A percentile compares a stretch with the other conserved stretches of the same genome.
These are phyloP conservation scores for Venturia oleaginea DNA, from an alignment of 2,329 filamentous ascomycete genomes.

Conservation along the genomic window DNA sequence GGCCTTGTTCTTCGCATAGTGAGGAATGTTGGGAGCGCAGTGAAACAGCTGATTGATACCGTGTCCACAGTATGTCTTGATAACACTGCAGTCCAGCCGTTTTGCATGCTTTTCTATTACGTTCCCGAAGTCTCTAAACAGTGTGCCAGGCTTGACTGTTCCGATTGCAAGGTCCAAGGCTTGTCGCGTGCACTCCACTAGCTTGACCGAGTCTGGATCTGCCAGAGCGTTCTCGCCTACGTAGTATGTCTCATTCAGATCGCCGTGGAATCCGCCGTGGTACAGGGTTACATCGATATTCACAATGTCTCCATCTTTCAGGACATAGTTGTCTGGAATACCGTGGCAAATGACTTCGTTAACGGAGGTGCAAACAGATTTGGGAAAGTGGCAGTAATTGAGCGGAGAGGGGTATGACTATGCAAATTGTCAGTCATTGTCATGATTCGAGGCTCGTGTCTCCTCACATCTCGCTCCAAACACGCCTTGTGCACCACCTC, in stretches of 20 bases:
- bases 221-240: conserved; percentile 79
- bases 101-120: conserved; percentile 95
- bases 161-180: conserved; percentile 87
- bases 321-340: conserved; percentile 80
- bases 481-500: conserved; percentile 92
- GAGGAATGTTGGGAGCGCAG: conserved; percentile 84
- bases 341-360: conserved; percentile 99
- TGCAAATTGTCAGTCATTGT: background rate
- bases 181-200: conserved; percentile 83
- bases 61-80: conserved; percentile 93
- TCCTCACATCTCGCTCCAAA: conserved; percentile 75
- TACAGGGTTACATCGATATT: conserved; percentile 96
- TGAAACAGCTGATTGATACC: conserved; percentile 94
- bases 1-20: conserved; percentile 98
- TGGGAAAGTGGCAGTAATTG: conserved; percentile 94
- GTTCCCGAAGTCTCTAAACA: conserved; percentile 89
- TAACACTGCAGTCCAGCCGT: conserved; percentile 72
- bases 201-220: conserved; percentile 77
- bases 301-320: conserved; percentile 89
- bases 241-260: conserved; percentile 98
- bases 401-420: conserved; percentile 91
- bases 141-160: conserved; percentile 82
- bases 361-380: conserved; percentile 90
- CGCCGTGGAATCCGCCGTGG: conserved; percentile 89
- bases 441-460: background rate